A percentile compares a stretch with the other conserved stretches of the same genome.
These are phyloP conservation scores for Metarhizium rileyi DNA, from an alignment of 2,329 filamentous ascomycete genomes.

Conservation along the genomic window DNA sequence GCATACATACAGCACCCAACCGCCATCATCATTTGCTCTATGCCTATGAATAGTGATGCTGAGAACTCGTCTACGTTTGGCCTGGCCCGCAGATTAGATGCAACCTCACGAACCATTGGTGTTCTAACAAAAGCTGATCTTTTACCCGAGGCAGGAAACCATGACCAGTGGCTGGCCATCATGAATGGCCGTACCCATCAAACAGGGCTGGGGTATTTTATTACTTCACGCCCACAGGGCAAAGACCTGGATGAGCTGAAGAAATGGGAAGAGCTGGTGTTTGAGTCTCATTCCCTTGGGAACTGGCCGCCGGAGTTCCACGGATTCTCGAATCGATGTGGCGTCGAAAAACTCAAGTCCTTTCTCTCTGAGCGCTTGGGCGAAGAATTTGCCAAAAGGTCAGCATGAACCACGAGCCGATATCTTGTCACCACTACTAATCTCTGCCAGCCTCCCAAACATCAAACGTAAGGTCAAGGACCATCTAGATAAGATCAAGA, in stretches of 20 bases:
- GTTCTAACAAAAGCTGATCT: constrained; percentile 82
- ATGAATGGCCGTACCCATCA: constrained; percentile 51
- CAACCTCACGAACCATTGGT: constrained; percentile 53
- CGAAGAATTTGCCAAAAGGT: constrained; percentile 44
- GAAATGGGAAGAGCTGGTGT: constrained; percentile 43
- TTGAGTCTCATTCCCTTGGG: constrained; percentile 28
- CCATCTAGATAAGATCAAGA: constrained; percentile 41
- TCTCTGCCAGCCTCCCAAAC: constrained; percentile 34
- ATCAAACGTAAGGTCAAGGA: constrained; percentile 42
- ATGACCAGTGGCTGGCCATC: constrained; percentile 51
- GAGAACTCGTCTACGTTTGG: constrained; percentile 64
- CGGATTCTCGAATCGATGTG: constrained; percentile 37
- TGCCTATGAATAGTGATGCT: constrained; percentile 69
- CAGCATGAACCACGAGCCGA: constrained; percentile 8
- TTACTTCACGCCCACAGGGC: constrained; percentile 57
- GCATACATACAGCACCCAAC: constrained; percentile 60
- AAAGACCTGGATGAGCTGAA: constrained; percentile 43
- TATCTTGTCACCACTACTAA: constrained; percentile 6
- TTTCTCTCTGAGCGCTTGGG: constrained; percentile 44
- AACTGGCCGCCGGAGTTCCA: constrained; percentile 42
- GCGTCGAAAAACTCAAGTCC: constrained; percentile 41
- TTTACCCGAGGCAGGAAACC: constrained; percentile 40
- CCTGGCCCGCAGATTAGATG: constrained; percentile 48
- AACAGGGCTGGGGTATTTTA: constrained; percentile 68
- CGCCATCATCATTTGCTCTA: constrained; percentile 67